Evolutionary conservation across 768 basidiomycete species (phyloP), one percentile per base, ranked within the genome.

Genomic region (Pholiota conissans): DNA sequence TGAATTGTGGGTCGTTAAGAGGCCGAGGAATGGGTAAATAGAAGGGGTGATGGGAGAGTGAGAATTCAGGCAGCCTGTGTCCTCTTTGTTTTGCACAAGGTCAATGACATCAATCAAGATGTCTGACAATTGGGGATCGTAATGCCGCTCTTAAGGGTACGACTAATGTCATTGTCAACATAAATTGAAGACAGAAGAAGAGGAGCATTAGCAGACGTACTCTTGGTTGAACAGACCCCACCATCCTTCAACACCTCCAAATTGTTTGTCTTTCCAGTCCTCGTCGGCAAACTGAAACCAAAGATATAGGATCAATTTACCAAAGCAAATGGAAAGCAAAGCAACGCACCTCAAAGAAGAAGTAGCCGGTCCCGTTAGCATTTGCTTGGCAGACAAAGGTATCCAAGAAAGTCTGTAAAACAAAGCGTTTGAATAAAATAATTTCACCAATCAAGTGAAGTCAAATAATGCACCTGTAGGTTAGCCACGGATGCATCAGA

Each of bases 331-430:
- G 56, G 39, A 54, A 45, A 26, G 46, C 7, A 28, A 46, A 32
- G 26, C 53, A 16, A 51, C 35, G 4, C 13, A 84, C 83, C 79
- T 90, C 90, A 58, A 93, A 93, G 77, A 84, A 95, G 82, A 94
- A 97, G 74, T 96, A 96, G 14, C 83, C 77, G 0, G 91, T 94
- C 11, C 83, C 82, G 60, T 94, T 94, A 16, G 70, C 59, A 69
- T 94, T 97, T 0, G 95, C 90, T 67, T 85, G 81, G 66, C 96
- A 99, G 7, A 95, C 85, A 63, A 93, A 99, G 0, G 82, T 85
- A 68, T 98, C 79, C 58, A 99, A 67, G 80, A 92, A 99, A 16
- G 69, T 83, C 83, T 98, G 54, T 2, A 58, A 29, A 30, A 13
- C 3, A 2, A n/a, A 22, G 27, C 32, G 29, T 20, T 22, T n/a